A percentile compares a stretch with the other conserved stretches of the same genome.
These are phyloP conservation scores for Colletotrichum tamarilloi DNA, from an alignment of 2,329 filamentous ascomycete genomes.

Conservation along the genomic window DNA sequence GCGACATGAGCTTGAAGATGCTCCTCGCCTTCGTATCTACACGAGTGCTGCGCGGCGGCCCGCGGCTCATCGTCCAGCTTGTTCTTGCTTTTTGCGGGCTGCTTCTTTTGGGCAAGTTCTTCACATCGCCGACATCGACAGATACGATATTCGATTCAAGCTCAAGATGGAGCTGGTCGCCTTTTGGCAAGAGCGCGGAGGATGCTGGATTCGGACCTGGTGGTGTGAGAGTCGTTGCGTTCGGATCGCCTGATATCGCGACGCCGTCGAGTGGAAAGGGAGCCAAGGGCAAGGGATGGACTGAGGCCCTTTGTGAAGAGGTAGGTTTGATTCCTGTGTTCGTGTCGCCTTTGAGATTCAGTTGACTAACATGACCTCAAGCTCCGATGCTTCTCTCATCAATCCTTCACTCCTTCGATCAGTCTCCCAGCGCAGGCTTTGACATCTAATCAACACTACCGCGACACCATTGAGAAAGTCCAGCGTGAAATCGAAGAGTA, in stretches of 20 bases:
- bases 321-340: slow-evolving; percentile 43
- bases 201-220: slow-evolving; percentile 39
- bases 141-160: not conserved
- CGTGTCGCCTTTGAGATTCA: too few species aligned
- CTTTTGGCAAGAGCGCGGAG: slow-evolving; percentile 18
- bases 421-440: slow-evolving; percentile 60
- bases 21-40: slow-evolving; percentile 54
- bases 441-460: slow-evolving; percentile 67
- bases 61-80: slow-evolving; percentile 44
- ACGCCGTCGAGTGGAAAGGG: slow-evolving; percentile 41
- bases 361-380: slow-evolving; percentile 45
- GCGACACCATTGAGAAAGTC: slow-evolving; percentile 51
- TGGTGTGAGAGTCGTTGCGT: slow-evolving; percentile 61
- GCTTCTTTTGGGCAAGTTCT: slow-evolving; percentile 43
- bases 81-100: slow-evolving; percentile 36
- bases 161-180: slow-evolving; percentile 29
- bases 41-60: slow-evolving; percentile 50
- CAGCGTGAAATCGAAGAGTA: slow-evolving; percentile 44
- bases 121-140: slow-evolving; percentile 33
- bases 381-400: slow-evolving; percentile 58
- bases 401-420: slow-evolving; percentile 56
- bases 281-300: slow-evolving; percentile 53
- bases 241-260: slow-evolving; percentile 60
- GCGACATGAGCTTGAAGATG: slow-evolving; percentile 39
- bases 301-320: slow-evolving; percentile 59